A percentile compares a stretch with the other conserved stretches of the same genome.
These are phyloP conservation scores for Metarhizium sp. DNA, from an alignment of 2,329 filamentous ascomycete genomes.

Conservation along the genomic window DNA sequence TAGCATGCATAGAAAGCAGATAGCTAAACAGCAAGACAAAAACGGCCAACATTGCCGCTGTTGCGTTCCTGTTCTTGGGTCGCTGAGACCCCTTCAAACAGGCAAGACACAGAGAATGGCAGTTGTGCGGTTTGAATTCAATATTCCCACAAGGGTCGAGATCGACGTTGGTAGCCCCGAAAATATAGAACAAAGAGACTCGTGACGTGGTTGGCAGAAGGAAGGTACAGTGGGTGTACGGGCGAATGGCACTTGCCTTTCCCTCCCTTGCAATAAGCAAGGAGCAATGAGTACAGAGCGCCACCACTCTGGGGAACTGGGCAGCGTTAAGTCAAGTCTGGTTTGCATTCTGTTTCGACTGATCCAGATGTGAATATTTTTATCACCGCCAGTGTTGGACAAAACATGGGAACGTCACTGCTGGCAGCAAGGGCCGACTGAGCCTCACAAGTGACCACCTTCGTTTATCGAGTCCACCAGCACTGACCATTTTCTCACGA, in stretches of 20 bases:
- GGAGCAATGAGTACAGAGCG: neutral
- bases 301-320: too few relatives aligned
- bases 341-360: too few relatives aligned
- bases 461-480: too few relatives aligned
- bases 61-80: slow-evolving; percentile 1
- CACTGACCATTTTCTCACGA: too few relatives aligned
- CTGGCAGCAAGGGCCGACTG: too few relatives aligned
- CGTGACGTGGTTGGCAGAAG: neutral
- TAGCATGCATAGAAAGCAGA: neutral
- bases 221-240: neutral
- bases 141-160: too few relatives aligned
- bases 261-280: neutral
- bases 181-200: neutral
- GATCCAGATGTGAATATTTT: too few relatives aligned
- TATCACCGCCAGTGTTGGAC: too few relatives aligned
- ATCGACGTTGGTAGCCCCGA: too few relatives aligned
- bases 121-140: too few relatives aligned
- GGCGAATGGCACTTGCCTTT: neutral
- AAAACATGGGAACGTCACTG: too few relatives aligned
- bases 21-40: neutral
- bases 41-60: neutral
- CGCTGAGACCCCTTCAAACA: neutral
- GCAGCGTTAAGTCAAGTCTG: neutral
- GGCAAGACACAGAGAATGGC: neutral
- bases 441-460: too few relatives aligned